Conservation (phyloP, 306 rosid species). For the Cicer bijugum region DNA sequence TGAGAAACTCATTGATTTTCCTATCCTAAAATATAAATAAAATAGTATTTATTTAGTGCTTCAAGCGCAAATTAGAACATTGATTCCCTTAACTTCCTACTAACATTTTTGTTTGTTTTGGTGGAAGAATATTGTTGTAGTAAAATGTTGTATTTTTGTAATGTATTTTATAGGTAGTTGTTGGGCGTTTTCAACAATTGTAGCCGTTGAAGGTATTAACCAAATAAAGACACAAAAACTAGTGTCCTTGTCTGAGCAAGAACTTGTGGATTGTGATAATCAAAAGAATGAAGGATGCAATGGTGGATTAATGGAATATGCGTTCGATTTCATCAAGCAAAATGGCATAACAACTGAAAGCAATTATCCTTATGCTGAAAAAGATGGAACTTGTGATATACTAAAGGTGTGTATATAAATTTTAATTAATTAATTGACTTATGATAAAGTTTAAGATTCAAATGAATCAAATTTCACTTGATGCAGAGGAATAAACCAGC, state of each 20-base stretch:
- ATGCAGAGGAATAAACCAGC: slow-evolving; percentile 46
- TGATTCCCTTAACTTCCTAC: no score
- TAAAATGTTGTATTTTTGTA: background rate
- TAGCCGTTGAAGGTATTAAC: slow-evolving; percentile 62
- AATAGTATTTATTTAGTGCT: no score
- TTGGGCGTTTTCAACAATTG: slow-evolving; percentile 64
- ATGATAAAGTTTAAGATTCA: background rate
- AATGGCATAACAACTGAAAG: slow-evolving; percentile 52
- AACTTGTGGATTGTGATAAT: slow-evolving; percentile 58
- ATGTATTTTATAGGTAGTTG: slow-evolving; percentile 52
- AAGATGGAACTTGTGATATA: slow-evolving; percentile 50
- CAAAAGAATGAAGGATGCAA: slow-evolving; percentile 54
- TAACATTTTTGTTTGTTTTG: no score
- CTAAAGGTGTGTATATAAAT: slow-evolving; percentile 41
- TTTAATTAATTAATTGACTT: slow-evolving; percentile 1
- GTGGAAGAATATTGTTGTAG: no score
- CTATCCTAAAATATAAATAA: no score
- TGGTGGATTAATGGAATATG: slow-evolving; percentile 60
- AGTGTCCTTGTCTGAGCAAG: slow-evolving; percentile 60
- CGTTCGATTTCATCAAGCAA: slow-evolving; percentile 54
- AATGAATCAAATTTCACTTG: background rate
- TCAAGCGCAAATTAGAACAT: background rate
- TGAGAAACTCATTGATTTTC: no score
- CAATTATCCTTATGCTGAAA: slow-evolving; percentile 52
- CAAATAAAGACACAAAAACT: slow-evolving; percentile 53